A percentile compares a stretch with the other conserved stretches of the same genome.
These are phyloP conservation scores for Pleomassaria siparia DNA, from an alignment of 2,329 filamentous ascomycete species.

Conservation along the genomic window DNA sequence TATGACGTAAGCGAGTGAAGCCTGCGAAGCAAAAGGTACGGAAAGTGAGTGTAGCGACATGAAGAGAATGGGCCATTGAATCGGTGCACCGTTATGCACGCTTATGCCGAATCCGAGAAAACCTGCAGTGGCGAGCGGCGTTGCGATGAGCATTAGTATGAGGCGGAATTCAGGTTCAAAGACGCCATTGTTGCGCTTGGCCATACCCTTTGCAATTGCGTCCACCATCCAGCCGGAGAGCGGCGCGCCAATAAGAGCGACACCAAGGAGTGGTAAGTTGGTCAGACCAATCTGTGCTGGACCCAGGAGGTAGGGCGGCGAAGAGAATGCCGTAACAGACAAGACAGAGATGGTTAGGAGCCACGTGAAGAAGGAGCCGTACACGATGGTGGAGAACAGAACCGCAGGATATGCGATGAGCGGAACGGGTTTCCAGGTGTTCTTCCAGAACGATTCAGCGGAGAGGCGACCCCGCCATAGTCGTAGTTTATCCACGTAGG, in stretches of 20 bases:
- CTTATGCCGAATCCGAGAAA: constrained; percentile 47
- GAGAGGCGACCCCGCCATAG: constrained; percentile 35
- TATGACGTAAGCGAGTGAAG: constrained; percentile 46
- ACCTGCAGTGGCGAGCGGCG: constrained; percentile 38
- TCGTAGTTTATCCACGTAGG: constrained; percentile 26
- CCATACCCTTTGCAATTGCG: constrained; percentile 69
- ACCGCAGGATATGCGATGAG: constrained; percentile 84
- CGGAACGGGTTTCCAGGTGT: constrained; percentile 63
- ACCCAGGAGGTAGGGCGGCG: constrained; percentile 76
- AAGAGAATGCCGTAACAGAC: constrained; percentile 81
- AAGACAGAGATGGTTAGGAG: constrained; percentile 87
- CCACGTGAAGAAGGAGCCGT: constrained; percentile 90
- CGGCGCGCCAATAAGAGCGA: constrained; percentile 73
- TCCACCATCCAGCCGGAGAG: constrained; percentile 75
- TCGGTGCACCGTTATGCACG: constrained; percentile 27
- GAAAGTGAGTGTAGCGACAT: constrained; percentile 41
- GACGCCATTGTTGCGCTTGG: constrained; percentile 72
- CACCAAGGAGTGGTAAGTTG: constrained; percentile 78
- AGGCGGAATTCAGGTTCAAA: constrained; percentile 89
- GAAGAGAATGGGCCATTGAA: constrained; percentile 37
- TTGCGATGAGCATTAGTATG: constrained; percentile 35
- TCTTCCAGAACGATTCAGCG: constrained; percentile 36
- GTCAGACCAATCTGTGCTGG: constrained; percentile 79
- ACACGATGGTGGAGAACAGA: constrained; percentile 76
- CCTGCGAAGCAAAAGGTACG: constrained; percentile 42